These are phyloP conservation scores for Colletotrichum lini DNA, from an alignment of 2,329 filamentous ascomycete genomes.

Conservation along the genomic window DNA sequence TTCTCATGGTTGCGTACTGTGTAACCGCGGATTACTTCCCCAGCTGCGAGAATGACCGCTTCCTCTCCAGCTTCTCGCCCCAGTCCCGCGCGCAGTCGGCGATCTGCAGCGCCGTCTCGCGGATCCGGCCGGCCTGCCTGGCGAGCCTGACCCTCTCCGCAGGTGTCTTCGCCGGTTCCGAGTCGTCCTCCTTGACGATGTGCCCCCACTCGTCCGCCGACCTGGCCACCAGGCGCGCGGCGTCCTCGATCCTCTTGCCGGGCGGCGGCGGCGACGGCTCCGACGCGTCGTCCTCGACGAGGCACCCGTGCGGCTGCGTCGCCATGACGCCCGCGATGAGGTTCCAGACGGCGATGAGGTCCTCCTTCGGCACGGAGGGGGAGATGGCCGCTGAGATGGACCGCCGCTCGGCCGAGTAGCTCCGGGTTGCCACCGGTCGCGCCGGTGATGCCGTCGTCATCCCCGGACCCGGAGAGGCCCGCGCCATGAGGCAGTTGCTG, in stretches of 20 bases:
- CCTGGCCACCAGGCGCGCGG: constrained; percentile 47
- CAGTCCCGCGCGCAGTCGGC: constrained; percentile 36
- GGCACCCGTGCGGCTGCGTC: constrained; percentile 94
- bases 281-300: constrained; percentile 72
- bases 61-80: constrained; percentile 38
- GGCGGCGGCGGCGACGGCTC: constrained; percentile 44
- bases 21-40: constrained; percentile 5
- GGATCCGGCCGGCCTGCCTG: constrained; percentile 33
- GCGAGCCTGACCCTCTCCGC: constrained; percentile 25
- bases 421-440: constrained; percentile 3
- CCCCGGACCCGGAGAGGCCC: constrained; percentile 30
- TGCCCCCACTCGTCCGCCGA: constrained; percentile 47
- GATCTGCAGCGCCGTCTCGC: constrained; percentile 39
- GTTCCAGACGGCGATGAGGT: constrained; percentile 48
- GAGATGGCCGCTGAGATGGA: constrained; percentile 43
- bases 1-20: not conserved
- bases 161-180: not conserved
- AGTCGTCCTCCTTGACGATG: constrained; percentile 21
- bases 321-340: constrained; percentile 83
- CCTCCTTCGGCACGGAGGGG: constrained; percentile 42
- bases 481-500: constrained; percentile 48
- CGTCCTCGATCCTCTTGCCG: constrained; percentile 47
- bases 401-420: constrained; percentile 34
- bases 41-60: constrained; percentile 32
- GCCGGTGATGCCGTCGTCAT: constrained; percentile 6